These are phyloP conservation scores for Penicillium angulare DNA, from an alignment of 495 filamentous ascomycete species.

Conservation along the genomic window DNA sequence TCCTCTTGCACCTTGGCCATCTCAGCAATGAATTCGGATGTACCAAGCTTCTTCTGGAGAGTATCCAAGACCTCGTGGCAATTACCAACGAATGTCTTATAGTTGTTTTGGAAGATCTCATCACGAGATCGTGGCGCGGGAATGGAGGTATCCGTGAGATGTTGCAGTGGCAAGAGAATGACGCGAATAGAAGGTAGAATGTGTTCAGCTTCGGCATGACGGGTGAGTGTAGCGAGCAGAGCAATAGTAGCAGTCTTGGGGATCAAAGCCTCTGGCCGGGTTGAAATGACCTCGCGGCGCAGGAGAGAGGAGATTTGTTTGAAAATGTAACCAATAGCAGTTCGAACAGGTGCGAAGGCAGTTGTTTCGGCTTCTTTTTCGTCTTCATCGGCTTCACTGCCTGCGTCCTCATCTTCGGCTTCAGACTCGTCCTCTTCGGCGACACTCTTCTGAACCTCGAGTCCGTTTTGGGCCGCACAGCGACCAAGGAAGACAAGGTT, in stretches of 20 bases:
- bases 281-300: conserved; percentile 68
- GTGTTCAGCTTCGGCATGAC: conserved; percentile 54
- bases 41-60: conserved; percentile 83
- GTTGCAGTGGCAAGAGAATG: conserved; percentile 77
- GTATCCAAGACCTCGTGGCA: conserved; percentile 69
- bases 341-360: conserved; percentile 30
- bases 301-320: conserved; percentile 71
- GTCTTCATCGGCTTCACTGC: conserved; percentile 40
- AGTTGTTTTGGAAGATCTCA: conserved; percentile 60
- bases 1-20: conserved; percentile 65
- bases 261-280: conserved; percentile 56
- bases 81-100: conserved; percentile 64
- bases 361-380: conserved; percentile 22
- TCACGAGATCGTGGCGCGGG: conserved; percentile 64
- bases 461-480: conserved; percentile 62
- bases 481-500: conserved; percentile 75
- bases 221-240: conserved; percentile 61
- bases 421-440: conserved; percentile 39
- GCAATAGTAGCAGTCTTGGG: conserved; percentile 76
- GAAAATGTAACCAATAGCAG: conserved; percentile 71
- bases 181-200: conserved; percentile 57
- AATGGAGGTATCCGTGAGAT: conserved; percentile 77
- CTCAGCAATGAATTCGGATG: conserved; percentile 66
- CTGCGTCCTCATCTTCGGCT: conserved; percentile 44
- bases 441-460: conserved; percentile 46